A percentile compares a stretch with the other conserved stretches of the same genome.
Conservation (phyloP, 2,329 filamentous ascomycete species). For the Cladosporium sp. region DNA sequence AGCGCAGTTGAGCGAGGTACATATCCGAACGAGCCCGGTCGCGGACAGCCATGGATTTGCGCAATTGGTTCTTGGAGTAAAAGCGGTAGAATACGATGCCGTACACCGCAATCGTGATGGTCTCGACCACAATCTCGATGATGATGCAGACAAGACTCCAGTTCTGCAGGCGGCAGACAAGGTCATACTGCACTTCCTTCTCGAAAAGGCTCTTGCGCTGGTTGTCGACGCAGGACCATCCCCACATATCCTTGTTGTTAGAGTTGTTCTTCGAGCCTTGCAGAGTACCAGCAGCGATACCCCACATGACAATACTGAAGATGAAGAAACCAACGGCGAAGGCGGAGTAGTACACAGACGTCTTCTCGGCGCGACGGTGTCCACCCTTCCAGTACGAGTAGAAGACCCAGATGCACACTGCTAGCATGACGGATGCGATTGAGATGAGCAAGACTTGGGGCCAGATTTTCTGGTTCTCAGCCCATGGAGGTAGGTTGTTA, state of each 20-base stretch:
- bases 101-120: conserved; percentile 90
- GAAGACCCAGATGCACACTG: conserved; percentile 78
- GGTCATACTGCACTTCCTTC: conserved; percentile 80
- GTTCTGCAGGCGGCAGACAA: conserved; percentile 91
- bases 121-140: conserved; percentile 92
- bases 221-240: conserved; percentile 95
- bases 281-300: conserved; percentile 78
- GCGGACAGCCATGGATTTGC: conserved; percentile 94
- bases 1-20: conserved; percentile 70
- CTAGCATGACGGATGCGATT: conserved; percentile 78
- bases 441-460: conserved; percentile 81
- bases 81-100: conserved; percentile 95
- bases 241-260: conserved; percentile 89
- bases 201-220: conserved; percentile 71
- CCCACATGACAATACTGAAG: conserved; percentile 91
- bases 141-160: conserved; percentile 96
- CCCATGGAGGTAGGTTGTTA: conserved; percentile 85
- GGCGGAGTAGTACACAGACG: conserved; percentile 91
- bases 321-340: conserved; percentile 94
- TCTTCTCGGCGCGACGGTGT: conserved; percentile 85
- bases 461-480: conserved; percentile 76
- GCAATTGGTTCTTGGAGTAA: conserved; percentile 92
- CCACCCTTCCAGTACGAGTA: conserved; percentile 85
- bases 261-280: conserved; percentile 74
- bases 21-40: conserved; percentile 93